A percentile compares a stretch with the other conserved stretches of the same genome.
Evolutionary conservation across 2,329 filamentous ascomycete genomes (phyloP).

Genomic region (Cladobotryum protrusum): DNA sequence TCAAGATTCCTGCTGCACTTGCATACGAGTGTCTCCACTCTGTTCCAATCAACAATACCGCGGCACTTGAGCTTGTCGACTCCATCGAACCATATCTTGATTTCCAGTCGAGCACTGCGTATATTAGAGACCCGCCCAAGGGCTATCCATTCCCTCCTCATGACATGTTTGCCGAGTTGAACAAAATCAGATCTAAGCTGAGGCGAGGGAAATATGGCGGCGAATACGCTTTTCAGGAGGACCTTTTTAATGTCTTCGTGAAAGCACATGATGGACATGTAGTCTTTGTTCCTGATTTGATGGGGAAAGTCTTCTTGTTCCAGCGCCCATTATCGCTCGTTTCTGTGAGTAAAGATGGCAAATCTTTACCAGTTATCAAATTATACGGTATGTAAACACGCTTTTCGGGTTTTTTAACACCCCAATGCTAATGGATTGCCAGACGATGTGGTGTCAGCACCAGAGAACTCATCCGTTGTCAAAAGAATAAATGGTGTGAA

Average conservation of each 20-base stretch:
- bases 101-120: conserved; percentile 43
- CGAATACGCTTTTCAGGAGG: conserved; percentile 50
- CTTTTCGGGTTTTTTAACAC: background rate
- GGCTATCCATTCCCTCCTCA: conserved; percentile 42
- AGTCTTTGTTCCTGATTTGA: conserved; percentile 16
- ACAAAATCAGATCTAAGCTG: conserved; percentile 39
- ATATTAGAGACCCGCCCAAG: conserved; percentile 45
- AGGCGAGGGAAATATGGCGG: conserved; percentile 37
- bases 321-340: conserved; percentile 30
- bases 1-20: conserved; percentile 29
- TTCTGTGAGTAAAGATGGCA: conserved; percentile 29
- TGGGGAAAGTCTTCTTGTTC: conserved; percentile 12
- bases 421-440: background rate
- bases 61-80: conserved; percentile 29
- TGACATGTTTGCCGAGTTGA: conserved; percentile 42
- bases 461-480: conserved; percentile 17
- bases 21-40: conserved; percentile 33
- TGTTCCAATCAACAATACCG: conserved; percentile 32
- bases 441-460: conserved; percentile 17
- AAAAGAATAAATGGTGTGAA: conserved; percentile 23
- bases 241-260: conserved; percentile 45
- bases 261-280: conserved; percentile 61
- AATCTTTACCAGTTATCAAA: conserved; percentile 17
- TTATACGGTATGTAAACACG: conserved; percentile 12
- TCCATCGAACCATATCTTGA: conserved; percentile 36